Conservation (phyloP, 768 basidiomycete genomes). For the Fomitopsis serialis region DNA sequence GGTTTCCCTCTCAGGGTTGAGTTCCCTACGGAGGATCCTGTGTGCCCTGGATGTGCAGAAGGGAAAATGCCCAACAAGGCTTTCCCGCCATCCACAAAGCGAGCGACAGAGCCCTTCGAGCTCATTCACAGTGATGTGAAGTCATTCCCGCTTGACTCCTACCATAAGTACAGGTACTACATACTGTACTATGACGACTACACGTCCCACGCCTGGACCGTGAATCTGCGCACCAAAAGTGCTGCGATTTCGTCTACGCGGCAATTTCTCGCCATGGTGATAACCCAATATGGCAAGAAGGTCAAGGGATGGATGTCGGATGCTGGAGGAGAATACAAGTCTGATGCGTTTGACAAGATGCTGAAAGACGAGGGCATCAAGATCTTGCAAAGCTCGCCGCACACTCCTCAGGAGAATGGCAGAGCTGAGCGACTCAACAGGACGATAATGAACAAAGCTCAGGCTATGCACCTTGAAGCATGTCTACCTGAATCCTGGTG, state of each 20-base stretch:
- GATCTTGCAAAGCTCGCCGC: constrained; percentile 13
- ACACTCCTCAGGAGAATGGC: constrained; percentile 32
- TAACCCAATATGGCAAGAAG: background rate
- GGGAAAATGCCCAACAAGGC: background rate
- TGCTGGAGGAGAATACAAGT: background rate
- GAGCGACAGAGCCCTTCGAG: background rate
- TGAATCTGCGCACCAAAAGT: background rate
- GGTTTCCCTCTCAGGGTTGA: background rate
- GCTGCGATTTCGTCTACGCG: too few relatives aligned
- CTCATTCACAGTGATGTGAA: constrained; percentile 3
- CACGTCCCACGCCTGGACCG: constrained; percentile 1
- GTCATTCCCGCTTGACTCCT: too few relatives aligned
- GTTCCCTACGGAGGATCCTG: background rate
- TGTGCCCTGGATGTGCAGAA: background rate
- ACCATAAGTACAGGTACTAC: too few relatives aligned
- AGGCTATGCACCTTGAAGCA: constrained; percentile 25
- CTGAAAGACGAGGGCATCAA: constrained; percentile 3
- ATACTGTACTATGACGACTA: constrained; percentile 6
- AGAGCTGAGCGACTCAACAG: constrained; percentile 32
- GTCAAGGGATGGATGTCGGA: constrained; percentile 1
- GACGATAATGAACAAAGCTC: constrained; percentile 23
- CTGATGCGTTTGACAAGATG: background rate
- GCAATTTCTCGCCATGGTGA: constrained; percentile 4
- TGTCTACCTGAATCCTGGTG: constrained; percentile 29
- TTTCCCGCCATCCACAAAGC: background rate